A percentile compares a stretch with the other conserved stretches of the same genome.
phyloP scores from a whole-genome alignment of 345 rosid genomes.

The Garcia nutans region DNA sequence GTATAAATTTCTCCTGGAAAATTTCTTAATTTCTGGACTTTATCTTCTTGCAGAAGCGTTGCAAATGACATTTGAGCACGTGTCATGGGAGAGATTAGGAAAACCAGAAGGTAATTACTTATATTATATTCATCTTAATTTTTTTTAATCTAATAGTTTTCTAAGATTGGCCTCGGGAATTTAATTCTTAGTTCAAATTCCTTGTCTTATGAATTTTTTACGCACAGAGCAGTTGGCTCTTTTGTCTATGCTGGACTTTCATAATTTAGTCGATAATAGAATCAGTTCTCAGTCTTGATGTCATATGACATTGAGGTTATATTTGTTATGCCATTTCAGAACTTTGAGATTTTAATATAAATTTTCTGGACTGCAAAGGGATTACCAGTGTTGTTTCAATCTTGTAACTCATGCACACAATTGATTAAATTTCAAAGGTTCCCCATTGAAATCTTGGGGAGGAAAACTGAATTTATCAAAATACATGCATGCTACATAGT shows the following conservation, averaged over 20 bases:
- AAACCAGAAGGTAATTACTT: slow-evolving; percentile 53
- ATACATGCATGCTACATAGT: background rate
- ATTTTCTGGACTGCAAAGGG: background rate
- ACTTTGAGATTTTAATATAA: background rate
- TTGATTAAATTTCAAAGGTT: background rate
- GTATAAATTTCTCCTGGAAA: background rate
- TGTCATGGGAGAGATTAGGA: slow-evolving; percentile 45
- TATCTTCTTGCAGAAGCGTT: slow-evolving; percentile 59
- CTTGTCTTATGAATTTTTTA: background rate
- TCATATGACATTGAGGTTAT: background rate
- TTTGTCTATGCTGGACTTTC: background rate
- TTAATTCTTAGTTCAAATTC: background rate
- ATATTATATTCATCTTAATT: too few relatives aligned
- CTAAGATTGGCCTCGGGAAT: background rate
- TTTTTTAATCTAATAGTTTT: slow-evolving; percentile 5
- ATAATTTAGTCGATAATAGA: background rate
- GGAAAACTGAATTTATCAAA: background rate
- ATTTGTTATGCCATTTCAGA: background rate
- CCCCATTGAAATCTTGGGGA: background rate
- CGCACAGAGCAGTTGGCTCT: background rate
- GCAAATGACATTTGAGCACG: slow-evolving; percentile 57
- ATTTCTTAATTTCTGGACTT: slow-evolving; percentile 6
- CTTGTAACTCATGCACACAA: background rate
- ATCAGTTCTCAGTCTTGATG: background rate
- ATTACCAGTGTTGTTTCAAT: background rate